phyloP scores from a whole-genome alignment of 202 grass and related monocot species.

The Miscanthus sacchariflorus region DNA sequence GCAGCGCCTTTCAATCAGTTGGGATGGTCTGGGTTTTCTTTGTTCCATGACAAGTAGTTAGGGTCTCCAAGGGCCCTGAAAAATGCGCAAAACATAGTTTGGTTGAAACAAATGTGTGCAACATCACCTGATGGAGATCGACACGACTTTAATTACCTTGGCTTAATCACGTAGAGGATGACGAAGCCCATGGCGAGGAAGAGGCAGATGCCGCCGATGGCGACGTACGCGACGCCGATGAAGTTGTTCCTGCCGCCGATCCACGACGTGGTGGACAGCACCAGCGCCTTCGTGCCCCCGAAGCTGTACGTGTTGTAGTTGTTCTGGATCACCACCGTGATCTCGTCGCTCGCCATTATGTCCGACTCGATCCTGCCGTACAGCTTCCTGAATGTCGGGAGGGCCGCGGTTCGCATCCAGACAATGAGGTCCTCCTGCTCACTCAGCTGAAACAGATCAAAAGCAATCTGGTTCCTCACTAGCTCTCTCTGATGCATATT shows the following conservation, averaged over 20 bases:
- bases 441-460: slow-evolving; percentile 58
- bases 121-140: neutral
- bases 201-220: slow-evolving; percentile 74
- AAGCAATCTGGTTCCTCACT: neutral
- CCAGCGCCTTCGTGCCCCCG: slow-evolving; percentile 79
- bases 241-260: slow-evolving; percentile 91
- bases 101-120: neutral
- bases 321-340: slow-evolving; percentile 87
- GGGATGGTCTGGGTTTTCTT: slow-evolving; percentile 43
- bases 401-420: slow-evolving; percentile 87
- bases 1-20: slow-evolving; percentile 51
- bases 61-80: slow-evolving; percentile 91
- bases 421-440: slow-evolving; percentile 94
- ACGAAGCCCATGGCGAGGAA: slow-evolving; percentile 73
- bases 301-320: slow-evolving; percentile 99
- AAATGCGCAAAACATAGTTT: neutral
- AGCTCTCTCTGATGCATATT: neutral
- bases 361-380: slow-evolving; percentile 88
- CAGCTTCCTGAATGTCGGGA: slow-evolving; percentile 93
- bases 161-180: slow-evolving; percentile 73
- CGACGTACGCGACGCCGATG: slow-evolving; percentile 78
- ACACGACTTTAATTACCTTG: slow-evolving; percentile 37
- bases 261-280: slow-evolving; percentile 92
- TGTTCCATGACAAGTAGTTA: slow-evolving; percentile 91
- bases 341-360: slow-evolving; percentile 67